Evolutionary conservation across 345 rosid genomes (phyloP).

Genomic region (Pseudoturritis turrita): DNA sequence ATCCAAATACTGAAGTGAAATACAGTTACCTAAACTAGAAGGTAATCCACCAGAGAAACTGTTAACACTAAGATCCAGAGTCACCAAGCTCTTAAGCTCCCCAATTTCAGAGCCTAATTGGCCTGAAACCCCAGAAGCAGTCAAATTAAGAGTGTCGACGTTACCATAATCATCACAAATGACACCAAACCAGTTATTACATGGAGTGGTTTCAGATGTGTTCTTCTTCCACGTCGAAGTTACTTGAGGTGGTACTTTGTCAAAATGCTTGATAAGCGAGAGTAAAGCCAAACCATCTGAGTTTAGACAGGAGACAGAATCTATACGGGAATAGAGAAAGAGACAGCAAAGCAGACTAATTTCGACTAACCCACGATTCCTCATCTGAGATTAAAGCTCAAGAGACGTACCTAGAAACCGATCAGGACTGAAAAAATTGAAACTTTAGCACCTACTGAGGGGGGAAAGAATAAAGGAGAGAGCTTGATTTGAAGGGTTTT

Average conservation of each 20-base stretch:
- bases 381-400: slow-evolving; percentile 10
- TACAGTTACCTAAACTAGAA: slow-evolving; percentile 42
- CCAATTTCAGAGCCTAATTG: slow-evolving; percentile 56
- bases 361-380: background rate
- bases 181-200: slow-evolving; percentile 56
- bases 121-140: slow-evolving; percentile 50
- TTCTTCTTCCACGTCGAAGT: slow-evolving; percentile 44
- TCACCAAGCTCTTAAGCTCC: slow-evolving; percentile 34
- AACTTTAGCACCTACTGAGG: background rate
- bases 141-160: slow-evolving; percentile 44
- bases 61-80: slow-evolving; percentile 47
- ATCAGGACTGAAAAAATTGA: background rate
- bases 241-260: slow-evolving; percentile 31
- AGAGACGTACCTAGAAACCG: background rate
- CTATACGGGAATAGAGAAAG: background rate
- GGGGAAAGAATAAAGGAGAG: background rate
- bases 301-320: slow-evolving; percentile 32
- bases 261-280: slow-evolving; percentile 51
- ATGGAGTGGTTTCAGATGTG: slow-evolving; percentile 45
- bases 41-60: slow-evolving; percentile 50
- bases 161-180: slow-evolving; percentile 32
- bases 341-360: slow-evolving; percentile 1
- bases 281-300: slow-evolving; percentile 47
- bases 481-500: background rate
- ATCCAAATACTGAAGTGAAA: slow-evolving; percentile 40